Base-by-base conservation (phyloP, 140 eudicot genomes). In the Bidens hawaiensis region DNA sequence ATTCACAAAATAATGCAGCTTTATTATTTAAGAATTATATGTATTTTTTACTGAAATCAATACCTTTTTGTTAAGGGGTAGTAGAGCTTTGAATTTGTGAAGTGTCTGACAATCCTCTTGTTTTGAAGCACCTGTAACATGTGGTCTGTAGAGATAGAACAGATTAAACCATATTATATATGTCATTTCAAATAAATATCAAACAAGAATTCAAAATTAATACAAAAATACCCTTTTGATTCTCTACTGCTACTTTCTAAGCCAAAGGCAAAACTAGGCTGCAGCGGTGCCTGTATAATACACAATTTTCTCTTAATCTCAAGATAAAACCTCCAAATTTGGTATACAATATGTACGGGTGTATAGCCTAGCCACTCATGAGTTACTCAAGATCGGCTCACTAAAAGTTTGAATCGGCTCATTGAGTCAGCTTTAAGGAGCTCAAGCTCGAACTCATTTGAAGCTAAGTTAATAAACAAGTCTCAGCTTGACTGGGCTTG, bases 41-140 rank as follows among this genome's bases (percentile, higher is more conserved):
- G 36, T 26, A 43, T 68, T 26, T 25, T 31, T 30, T n/a, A 28
- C 15, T 16, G 23, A 38, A 57, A 27, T 16, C 6, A 22, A 6
- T 76, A 93, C 99, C 95, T 93, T 93, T 76, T 74, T 85, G 65
- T 80, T 86, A 25, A 82, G 84, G 36, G 90, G n/a, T n/a, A n/a
- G n/a, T n/a, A n/a, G n/a, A n/a, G n/a, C n/a, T n/a, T n/a, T n/a
- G n/a, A n/a, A n/a, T n/a, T n/a, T n/a, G n/a, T n/a, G n/a, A n/a
- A n/a, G n/a, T n/a, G n/a, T 22, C 36, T 76, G 72, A 22, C 69
- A 17, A 17, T 55, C 82, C 22, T 79, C 96, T 65, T 68, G 70
- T 47, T 61, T 84, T 62, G 83, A 60, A 72, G 76, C 65, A 70
- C 70, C 73, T 1, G 68, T 23, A 51, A 25, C 31, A 38, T 70